Base-by-base conservation (phyloP, 2,329 filamentous ascomycete species). In the Ampelomyces quisqualis region DNA sequence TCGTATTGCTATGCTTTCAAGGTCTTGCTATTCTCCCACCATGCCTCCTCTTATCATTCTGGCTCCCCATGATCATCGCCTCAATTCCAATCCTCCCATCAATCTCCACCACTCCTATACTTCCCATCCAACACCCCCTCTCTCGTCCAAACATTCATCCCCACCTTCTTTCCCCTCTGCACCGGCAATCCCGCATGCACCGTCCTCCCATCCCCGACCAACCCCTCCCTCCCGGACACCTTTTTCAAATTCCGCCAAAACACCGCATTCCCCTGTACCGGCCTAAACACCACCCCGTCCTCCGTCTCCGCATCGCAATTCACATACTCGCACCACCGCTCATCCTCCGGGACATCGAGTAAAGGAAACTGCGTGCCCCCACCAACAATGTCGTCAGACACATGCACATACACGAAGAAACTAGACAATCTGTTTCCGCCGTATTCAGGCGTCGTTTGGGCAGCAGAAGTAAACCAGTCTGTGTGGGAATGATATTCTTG, bases 331-430 rank as follows among this genome's bases (percentile, higher is more conserved):
- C 78, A 80, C 79, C 79, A 82, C 40, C 64, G 60, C 38, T 66
- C 57, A 32, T 68, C 69, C 9, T 49, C 43, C 37, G 74, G 74
- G 64, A 62, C 70, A 28, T 55, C 55, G 8, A 82, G 52, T 3
- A 74, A 63, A 2, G 79, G 78, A 43, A 82, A 82, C 45, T 80
- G 73, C 17, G 79, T 82, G 2, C 78, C 79, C 3, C 79, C 79
- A 3, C 79, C 79, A 11, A 67, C 64, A 43, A 77, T 77, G 27
- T 59, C 49, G 8, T 46, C 45, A 23, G 75, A 66, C 5, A 52
- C 56, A 20, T 48, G 46, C n/a, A 82, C 64, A 49, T 81, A 82
- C 3, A 81, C 79, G 74, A 82, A 81, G 52, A 82, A 81, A 1
- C 73, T 78, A 35, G 74, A 78, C 6, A 75, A 60, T 1, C 79